Evolutionary conservation across 345 rosid genomes (phyloP).

Genomic region (Barbarea vulgaris): DNA sequence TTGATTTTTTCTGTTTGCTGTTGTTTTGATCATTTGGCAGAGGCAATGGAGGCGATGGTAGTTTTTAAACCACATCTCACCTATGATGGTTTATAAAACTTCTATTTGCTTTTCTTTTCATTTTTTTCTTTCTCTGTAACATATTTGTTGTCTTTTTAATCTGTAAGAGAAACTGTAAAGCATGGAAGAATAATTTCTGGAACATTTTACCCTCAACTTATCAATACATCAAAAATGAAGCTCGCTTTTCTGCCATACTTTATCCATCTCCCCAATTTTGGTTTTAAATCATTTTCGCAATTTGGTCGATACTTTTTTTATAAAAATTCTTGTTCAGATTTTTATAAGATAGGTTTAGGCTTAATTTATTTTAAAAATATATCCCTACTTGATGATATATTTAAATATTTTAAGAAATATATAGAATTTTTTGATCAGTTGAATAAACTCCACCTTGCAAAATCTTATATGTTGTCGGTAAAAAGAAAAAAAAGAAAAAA

Average conservation of each 20-base stretch:
- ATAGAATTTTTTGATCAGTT: too few species aligned
- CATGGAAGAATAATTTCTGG: slow-evolving; percentile 20
- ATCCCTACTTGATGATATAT: too few species aligned
- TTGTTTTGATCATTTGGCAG: slow-evolving; percentile 31
- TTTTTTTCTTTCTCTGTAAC: slow-evolving; percentile 25
- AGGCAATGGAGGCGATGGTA: slow-evolving; percentile 20
- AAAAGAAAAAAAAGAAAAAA: not conserved
- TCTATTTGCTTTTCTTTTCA: slow-evolving; percentile 8
- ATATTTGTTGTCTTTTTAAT: slow-evolving; percentile 12
- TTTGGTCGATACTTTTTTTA: not conserved
- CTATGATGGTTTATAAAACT: slow-evolving; percentile 28
- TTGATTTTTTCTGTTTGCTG: slow-evolving; percentile 14
- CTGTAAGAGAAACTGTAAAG: slow-evolving; percentile 36
- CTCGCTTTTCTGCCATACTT: not conserved
- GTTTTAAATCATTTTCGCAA: not conserved
- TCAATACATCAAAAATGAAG: slow-evolving; percentile 10
- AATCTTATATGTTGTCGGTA: not conserved
- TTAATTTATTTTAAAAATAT: too few species aligned
- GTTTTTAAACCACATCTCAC: slow-evolving; percentile 29
- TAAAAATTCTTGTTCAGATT: too few species aligned
- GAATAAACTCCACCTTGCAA: too few species aligned
- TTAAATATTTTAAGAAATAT: too few species aligned
- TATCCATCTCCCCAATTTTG: not conserved
- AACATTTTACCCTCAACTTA: slow-evolving; percentile 20
- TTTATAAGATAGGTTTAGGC: too few species aligned